Base-by-base conservation (phyloP, 1,284 basidiomycete genomes). In the Golubevia sp. region DNA sequence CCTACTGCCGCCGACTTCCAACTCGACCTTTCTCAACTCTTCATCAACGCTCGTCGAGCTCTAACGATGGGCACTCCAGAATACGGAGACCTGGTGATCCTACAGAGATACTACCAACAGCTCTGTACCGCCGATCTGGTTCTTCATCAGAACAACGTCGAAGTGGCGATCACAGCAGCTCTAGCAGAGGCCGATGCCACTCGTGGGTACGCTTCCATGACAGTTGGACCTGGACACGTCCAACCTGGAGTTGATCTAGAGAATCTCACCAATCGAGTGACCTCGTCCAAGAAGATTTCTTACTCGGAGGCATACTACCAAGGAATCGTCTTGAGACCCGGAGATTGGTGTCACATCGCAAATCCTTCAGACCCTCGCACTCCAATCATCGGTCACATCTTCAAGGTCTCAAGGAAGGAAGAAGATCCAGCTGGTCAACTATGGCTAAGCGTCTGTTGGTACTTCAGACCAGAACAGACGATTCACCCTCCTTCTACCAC, bases 401-500 rank as follows among this genome's bases (percentile, higher is more conserved):
- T 70, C 30, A 69, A 75, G 27, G 38, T 25, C 34, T 56, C 30
- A 13, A 55, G 49, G 30, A 69, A 65, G 24, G 61, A 63, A 38
- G 64, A 75, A 23, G 68, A 68, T 15, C 67, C 71, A 13, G 70
- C 68, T 15, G 60, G 61, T 27, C 73, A 76, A 48, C 66, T 66
- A 26, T 79, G 71, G 65, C 60, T 82, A 26, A 72, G 74, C 7
- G 76, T 76, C 15, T 75, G 73, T 63, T 82, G 76, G 76, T 82
- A 80, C 65, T 76, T 73, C 52, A 69, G 79, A 5, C 79, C 79
- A 4, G 78, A 79, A 65, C 76, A 82, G 67, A 82, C 77, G 2
- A 64, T 66, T 52, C 79, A 82, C 38, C 67, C 70, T 0, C 59
- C 65, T 3, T 65, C 70, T 23, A 70, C 70, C 23, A 63, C 60